Percentiles rank a stretch among this genome's conserved stretches.
Conservation (phyloP, 78 protist genomes). For the Pelomyxa schiedti region DNA sequence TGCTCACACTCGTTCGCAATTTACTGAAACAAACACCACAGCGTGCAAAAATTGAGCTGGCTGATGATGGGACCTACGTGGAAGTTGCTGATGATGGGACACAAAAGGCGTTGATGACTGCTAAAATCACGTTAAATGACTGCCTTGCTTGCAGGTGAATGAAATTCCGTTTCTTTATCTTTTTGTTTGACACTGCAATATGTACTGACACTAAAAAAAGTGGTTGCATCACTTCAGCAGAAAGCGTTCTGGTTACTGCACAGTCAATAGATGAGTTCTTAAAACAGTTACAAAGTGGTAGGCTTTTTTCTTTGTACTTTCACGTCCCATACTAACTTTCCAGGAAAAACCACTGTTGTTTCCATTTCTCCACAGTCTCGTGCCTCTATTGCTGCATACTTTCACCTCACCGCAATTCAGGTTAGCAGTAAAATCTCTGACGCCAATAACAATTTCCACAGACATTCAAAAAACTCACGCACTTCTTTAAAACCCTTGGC, state of each 20-base stretch:
- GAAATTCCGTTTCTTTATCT: too few relatives aligned
- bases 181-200: too few relatives aligned
- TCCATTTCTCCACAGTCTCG: slow-evolving; percentile 41
- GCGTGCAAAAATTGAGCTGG: background rate
- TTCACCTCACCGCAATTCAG: background rate
- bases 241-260: slow-evolving; percentile 50
- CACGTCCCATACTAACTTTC: too few relatives aligned
- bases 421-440: background rate
- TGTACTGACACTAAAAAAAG: background rate
- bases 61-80: background rate
- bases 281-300: too few relatives aligned
- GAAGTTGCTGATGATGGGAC: slow-evolving; percentile 6
- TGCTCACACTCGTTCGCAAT: too few relatives aligned
- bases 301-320: too few relatives aligned
- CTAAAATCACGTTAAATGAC: slow-evolving; percentile 49
- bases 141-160: slow-evolving; percentile 73
- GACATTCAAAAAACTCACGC: background rate
- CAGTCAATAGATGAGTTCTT: slow-evolving; percentile 40
- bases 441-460: background rate
- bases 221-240: slow-evolving; percentile 84
- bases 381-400: slow-evolving; percentile 46
- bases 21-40: too few relatives aligned
- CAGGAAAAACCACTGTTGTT: slow-evolving; percentile 28
- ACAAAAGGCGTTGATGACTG: background rate
- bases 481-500: background rate